These are phyloP conservation scores for Mucor mucedo DNA, from an alignment of 371 early-diverging fungal species.

Conservation along the genomic window DNA sequence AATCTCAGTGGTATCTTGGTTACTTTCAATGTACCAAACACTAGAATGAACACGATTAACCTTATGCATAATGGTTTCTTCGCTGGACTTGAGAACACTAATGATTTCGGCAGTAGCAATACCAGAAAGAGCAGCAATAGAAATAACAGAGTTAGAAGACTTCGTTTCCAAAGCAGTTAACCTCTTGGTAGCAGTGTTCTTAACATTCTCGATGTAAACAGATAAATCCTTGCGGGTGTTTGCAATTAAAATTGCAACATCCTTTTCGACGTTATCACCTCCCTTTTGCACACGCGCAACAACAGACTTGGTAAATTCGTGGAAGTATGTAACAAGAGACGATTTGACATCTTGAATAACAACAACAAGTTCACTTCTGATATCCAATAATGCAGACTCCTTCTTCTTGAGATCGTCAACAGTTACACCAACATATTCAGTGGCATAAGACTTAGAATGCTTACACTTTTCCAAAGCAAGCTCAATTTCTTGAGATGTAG, in stretches of 20 bases:
- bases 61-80: conserved; percentile 22
- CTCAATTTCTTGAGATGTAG: conserved; percentile 33
- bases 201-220: conserved; percentile 19
- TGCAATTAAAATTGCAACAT: conserved; percentile 29
- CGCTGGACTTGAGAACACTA: conserved; percentile 23
- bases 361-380: conserved; percentile 26
- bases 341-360: conserved; percentile 26
- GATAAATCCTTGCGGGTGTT: conserved; percentile 27
- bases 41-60: conserved; percentile 31
- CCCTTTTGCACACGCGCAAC: conserved; percentile 27
- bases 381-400: conserved; percentile 32
- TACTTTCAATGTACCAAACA: conserved; percentile 28
- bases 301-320: conserved; percentile 27
- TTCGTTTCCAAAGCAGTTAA: conserved; percentile 35
- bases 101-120: conserved; percentile 34
- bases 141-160: conserved; percentile 23
- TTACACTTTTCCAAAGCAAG: conserved; percentile 36
- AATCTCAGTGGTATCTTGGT: conserved; percentile 23
- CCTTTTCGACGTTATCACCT: conserved; percentile 33
- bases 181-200: conserved; percentile 30
- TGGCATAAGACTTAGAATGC: conserved; percentile 3
- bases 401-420: conserved; percentile 31
- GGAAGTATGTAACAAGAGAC: conserved; percentile 30
- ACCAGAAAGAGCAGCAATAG: conserved; percentile 30
- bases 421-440: conserved; percentile 28